Conservation (phyloP, 495 filamentous ascomycete species). For the Aspergillus olivimuriae region DNA sequence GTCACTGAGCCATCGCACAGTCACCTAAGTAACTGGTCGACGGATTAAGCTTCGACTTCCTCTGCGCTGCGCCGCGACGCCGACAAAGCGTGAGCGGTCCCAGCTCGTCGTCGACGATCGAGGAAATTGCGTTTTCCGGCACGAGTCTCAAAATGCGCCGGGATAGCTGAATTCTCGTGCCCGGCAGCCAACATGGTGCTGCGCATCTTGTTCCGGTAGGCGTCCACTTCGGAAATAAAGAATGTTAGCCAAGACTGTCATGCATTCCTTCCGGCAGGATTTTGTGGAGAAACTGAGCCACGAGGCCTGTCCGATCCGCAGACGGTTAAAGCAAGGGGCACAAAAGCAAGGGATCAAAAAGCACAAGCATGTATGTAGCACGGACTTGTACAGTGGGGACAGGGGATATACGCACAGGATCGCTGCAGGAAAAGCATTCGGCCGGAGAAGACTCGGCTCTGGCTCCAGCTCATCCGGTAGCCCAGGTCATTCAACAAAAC, state of each 20-base stretch:
- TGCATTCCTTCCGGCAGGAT: no score
- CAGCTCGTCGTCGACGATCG: conserved; percentile 44
- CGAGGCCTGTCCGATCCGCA: conserved; percentile 1
- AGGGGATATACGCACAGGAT: conserved; percentile 67
- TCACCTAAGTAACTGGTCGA: background rate
- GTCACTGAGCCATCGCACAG: background rate
- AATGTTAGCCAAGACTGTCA: no score
- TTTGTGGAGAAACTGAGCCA: no score
- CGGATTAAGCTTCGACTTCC: conserved; percentile 33
- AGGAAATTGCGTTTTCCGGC: conserved; percentile 80
- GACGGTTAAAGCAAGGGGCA: conserved; percentile 4
- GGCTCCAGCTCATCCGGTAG: conserved; percentile 92
- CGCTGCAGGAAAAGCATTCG: conserved; percentile 85
- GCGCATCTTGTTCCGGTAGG: conserved; percentile 88
- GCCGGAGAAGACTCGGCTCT: conserved; percentile 79
- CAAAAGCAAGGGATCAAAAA: no score
- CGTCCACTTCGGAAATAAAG: no score
- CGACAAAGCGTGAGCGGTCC: conserved; percentile 12
- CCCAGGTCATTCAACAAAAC: conserved; percentile 84
- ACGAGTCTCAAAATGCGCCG: conserved; percentile 84
- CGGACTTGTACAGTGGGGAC: no score
- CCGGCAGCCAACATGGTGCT: conserved; percentile 68
- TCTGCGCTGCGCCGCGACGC: conserved; percentile 32
- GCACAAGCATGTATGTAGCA: no score
- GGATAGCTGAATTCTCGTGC: conserved; percentile 61